A percentile compares a stretch with the other conserved stretches of the same genome.
phyloP scores from a whole-genome alignment of 352 stramenopile genomes.

The Halophytophthora polymorphica region DNA sequence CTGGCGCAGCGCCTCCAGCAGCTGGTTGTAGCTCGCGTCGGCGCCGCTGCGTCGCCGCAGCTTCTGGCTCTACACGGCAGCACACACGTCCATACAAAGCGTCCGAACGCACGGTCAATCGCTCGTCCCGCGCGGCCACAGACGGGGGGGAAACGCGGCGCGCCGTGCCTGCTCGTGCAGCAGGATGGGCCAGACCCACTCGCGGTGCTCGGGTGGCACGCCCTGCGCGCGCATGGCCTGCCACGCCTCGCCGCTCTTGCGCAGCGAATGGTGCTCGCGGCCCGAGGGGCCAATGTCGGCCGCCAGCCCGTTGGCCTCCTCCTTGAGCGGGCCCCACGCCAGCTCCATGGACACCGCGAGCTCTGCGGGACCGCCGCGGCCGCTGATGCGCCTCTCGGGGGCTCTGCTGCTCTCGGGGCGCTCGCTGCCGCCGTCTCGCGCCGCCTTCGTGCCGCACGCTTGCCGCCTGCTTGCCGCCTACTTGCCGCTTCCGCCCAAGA shows the following conservation, averaged over 20 bases:
- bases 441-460: too few relatives aligned
- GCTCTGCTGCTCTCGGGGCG: too few relatives aligned
- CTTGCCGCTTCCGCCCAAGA: too few relatives aligned
- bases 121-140: background rate
- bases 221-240: slow-evolving; percentile 52
- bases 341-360: slow-evolving; percentile 47
- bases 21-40: slow-evolving; percentile 46
- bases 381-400: background rate
- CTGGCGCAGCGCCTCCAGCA: slow-evolving; percentile 37
- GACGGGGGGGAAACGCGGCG: background rate
- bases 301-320: slow-evolving; percentile 49
- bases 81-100: background rate
- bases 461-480: too few relatives aligned
- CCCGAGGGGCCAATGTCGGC: slow-evolving; percentile 55
- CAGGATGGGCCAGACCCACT: slow-evolving; percentile 78
- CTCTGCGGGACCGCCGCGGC: slow-evolving; percentile 1
- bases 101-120: background rate
- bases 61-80: slow-evolving; percentile 39
- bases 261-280: slow-evolving; percentile 69
- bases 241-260: slow-evolving; percentile 39
- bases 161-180: slow-evolving; percentile 47
- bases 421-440: too few relatives aligned
- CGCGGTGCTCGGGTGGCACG: slow-evolving; percentile 62
- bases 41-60: slow-evolving; percentile 51
- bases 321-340: slow-evolving; percentile 60